These are phyloP conservation scores for Aureobasidium vineae DNA, from an alignment of 2,329 filamentous ascomycete species.

Conservation along the genomic window DNA sequence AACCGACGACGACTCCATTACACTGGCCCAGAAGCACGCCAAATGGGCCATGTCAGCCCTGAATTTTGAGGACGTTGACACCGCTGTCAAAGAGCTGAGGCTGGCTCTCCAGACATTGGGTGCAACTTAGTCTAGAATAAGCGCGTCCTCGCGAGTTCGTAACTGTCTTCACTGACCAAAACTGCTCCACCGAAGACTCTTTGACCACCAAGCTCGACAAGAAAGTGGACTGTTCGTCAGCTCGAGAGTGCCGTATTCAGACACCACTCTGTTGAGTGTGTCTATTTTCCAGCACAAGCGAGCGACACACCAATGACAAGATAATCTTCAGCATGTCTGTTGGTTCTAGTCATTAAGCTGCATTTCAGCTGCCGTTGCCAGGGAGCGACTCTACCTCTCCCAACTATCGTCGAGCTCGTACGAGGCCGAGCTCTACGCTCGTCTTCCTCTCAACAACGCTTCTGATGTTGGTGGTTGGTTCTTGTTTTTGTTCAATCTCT, in stretches of 20 bases:
- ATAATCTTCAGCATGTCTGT: background rate
- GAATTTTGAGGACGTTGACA: constrained; percentile 93
- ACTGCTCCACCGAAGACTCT: background rate
- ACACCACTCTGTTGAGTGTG: background rate
- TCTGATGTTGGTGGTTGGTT: background rate
- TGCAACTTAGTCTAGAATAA: constrained; percentile 47
- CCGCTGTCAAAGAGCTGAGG: constrained; percentile 79
- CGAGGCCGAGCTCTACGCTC: background rate
- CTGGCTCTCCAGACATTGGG: constrained; percentile 71
- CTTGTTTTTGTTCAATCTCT: background rate
- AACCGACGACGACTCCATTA: constrained; percentile 67
- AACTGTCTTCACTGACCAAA: background rate
- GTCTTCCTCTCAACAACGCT: background rate
- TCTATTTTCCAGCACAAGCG: background rate
- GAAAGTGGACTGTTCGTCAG: background rate
- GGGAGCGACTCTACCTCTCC: background rate
- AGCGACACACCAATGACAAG: background rate
- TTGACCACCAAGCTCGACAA: background rate
- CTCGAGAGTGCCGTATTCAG: background rate
- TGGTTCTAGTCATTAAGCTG: background rate
- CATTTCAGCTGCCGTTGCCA: background rate
- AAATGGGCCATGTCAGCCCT: constrained; percentile 95
- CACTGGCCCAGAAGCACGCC: constrained; percentile 87
- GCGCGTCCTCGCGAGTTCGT: background rate
- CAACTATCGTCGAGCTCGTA: background rate